phyloP scores from a whole-genome alignment of 164 flowering plant genomes.

The Chimonanthus praecox region DNA sequence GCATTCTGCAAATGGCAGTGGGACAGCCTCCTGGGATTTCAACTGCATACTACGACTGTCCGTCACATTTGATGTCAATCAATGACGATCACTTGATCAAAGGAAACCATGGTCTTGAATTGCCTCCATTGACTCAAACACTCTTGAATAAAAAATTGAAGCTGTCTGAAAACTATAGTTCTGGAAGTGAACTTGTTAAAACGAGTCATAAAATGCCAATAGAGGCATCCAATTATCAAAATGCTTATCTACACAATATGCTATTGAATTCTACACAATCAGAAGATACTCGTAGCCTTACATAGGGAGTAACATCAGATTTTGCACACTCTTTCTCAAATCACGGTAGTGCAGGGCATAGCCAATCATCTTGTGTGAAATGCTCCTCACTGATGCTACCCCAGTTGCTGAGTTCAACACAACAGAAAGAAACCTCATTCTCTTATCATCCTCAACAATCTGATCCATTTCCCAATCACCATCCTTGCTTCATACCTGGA shows the following conservation, averaged over 20 bases:
- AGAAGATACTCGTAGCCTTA: constrained; percentile 13
- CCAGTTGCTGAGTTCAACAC: constrained; percentile 33
- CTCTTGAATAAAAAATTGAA: constrained; percentile 14
- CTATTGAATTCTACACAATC: constrained; percentile 19
- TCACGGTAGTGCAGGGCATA: constrained; percentile 24
- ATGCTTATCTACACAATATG: constrained; percentile 17
- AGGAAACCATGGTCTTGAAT: constrained; percentile 6
- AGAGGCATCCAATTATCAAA: constrained; percentile 9
- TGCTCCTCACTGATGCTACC: constrained; percentile 26
- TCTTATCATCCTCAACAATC: constrained; percentile 8
- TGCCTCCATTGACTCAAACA: constrained; percentile 11
- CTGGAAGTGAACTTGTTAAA: constrained; percentile 9
- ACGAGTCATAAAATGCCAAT: neutral
- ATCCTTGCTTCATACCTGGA: constrained; percentile 10
- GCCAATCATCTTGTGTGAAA: constrained; percentile 21
- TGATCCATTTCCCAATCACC: constrained; percentile 10
- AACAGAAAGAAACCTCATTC: constrained; percentile 16
- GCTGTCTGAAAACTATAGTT: neutral
- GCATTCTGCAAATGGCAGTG: constrained; percentile 19
- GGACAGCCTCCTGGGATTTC: constrained; percentile 10
- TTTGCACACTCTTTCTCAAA: constrained; percentile 33
- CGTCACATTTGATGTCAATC: constrained; percentile 13
- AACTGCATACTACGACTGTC: constrained; percentile 19
- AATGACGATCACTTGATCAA: constrained; percentile 9
- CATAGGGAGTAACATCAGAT: constrained; percentile 8